Base-by-base conservation (phyloP, 768 basidiomycete species). In the Agrocybe chaxingu region DNA sequence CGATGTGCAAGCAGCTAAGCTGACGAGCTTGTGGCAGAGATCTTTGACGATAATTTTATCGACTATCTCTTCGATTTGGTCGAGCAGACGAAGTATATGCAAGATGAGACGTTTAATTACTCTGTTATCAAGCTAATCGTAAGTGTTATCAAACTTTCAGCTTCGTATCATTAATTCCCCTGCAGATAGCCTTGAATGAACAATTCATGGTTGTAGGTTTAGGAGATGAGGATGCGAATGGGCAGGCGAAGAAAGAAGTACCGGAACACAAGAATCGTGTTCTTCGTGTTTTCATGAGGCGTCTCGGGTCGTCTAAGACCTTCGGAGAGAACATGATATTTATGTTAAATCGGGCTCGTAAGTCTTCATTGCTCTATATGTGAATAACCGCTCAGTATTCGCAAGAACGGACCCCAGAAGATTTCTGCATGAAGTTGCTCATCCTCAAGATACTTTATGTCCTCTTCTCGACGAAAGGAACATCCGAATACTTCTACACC, bases 311-410 rank as follows among this genome's bases (percentile, higher is more conserved):
- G n/a, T 90, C 85, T 68, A 91, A 90, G 73, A 97, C 97, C 0
- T 97, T 99, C 62, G 94, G 95, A 3, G 95, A 94, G 71, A 99
- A 98, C 64, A 82, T 99, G 78, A 98, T 99, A 50, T 99, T 98
- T 68, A 99, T 99, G 89, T 74, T 99, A 40, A 98, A 99, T 62
- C 85, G 97, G 52, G 89, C 95, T 40, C 80, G 94, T 95, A 62
- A 59, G 89, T 76, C 24, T 38, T 39, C 7, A 18, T 34, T 1
- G n/a, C 48, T 4, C 33, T 45, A 3, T 19, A 36, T 12, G 6
- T 4, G 12, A n/a, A 7, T 45, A 31, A 40, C 33, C 51, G 8
- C 49, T 42, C 40, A 36, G 3, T 19, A 3, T n/a, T 52, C 19
- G 37, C 1, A 54, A 94, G 93, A 87, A 61, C 82, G 85, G 37